Conservation (phyloP, 805 yeast genomes). For the Komagataella populi region DNA sequence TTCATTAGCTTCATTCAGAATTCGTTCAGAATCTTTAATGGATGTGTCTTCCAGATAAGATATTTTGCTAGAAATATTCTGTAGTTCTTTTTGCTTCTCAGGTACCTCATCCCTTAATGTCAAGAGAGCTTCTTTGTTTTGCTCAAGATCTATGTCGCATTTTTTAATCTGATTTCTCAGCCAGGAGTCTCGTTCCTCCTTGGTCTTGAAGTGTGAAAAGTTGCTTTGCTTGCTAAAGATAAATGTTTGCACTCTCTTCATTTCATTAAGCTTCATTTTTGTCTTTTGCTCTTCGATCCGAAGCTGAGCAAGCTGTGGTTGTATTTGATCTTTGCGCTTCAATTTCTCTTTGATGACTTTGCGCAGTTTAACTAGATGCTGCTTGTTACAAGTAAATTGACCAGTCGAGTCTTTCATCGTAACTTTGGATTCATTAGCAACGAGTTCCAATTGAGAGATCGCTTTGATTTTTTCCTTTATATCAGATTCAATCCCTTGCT, state of each 20-base stretch:
- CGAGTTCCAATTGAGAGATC: slow-evolving; percentile 35
- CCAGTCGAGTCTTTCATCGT: slow-evolving; percentile 19
- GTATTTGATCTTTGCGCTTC: slow-evolving; percentile 17
- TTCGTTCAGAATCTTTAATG: not conserved
- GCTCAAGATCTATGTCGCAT: slow-evolving; percentile 11
- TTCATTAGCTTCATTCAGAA: slow-evolving; percentile 5
- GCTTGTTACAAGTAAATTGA: slow-evolving; percentile 13
- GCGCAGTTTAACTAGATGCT: slow-evolving; percentile 11
- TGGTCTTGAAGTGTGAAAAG: slow-evolving; percentile 39
- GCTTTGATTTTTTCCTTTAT: slow-evolving; percentile 31
- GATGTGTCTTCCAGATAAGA: slow-evolving; percentile 16
- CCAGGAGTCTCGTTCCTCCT: slow-evolving; percentile 57
- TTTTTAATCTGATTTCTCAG: slow-evolving; percentile 34
- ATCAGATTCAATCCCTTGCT: slow-evolving; percentile 36
- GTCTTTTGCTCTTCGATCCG: slow-evolving; percentile 24
- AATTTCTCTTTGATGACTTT: slow-evolving; percentile 22
- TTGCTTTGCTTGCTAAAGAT: slow-evolving; percentile 64
- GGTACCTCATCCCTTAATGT: slow-evolving; percentile 7
- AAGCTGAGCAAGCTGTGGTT: slow-evolving; percentile 27
- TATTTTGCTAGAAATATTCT: slow-evolving; percentile 21
- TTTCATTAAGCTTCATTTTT: slow-evolving; percentile 23
- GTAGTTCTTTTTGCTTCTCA: slow-evolving; percentile 16
- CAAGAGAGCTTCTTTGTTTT: slow-evolving; percentile 5
- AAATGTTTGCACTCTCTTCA: slow-evolving; percentile 39
- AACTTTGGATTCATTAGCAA: slow-evolving; percentile 26